Evolutionary conservation across 306 rosid species (phyloP), one percentile per base, ranked within the genome.

Genomic region (Prunus mume): DNA sequence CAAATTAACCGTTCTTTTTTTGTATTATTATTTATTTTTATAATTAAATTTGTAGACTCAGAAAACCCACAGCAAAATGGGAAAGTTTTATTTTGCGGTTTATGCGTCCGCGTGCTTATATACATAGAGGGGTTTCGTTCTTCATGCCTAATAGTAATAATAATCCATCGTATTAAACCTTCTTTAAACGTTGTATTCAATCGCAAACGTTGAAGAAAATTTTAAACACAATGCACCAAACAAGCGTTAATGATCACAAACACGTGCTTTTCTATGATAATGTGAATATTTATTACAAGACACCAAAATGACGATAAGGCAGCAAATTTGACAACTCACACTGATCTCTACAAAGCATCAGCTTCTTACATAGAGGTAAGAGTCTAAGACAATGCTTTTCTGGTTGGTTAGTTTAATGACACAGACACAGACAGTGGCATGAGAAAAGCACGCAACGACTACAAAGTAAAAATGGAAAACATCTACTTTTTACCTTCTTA

Each of bases 401-500:
- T 38, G 43, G 43, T 38, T 51, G 32, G 69, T 65, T 18, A 65
- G 69, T 15, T 63, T 63, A 38, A 55, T 12, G 14, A 65, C 75
- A 73, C 0, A 34, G 43, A 32, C 41, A 38, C 45, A 19, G 18
- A 78, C 83, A 75, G 30, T 69, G 70, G 58, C 30, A 64, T 61
- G 57, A 79, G 77, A 69, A 54, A 61, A 55, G 58, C n/a, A 60
- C 52, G 74, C 76, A 80, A 71, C 41, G 41, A 64, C 41, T n/a
- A 41, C 71, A 38, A 38, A 38, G 43, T 6, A 38, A 38, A 38
- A 38, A 38, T 61, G 1, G 74, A 77, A 41, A 67, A 66, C 71
- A 58, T 41, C 72, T 9, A 25, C 47, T 52, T 65, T 62, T 27
- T 32, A 34, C 75, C 60, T n/a, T 57, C 69, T 54, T 22, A 12